Percentiles rank a stretch among this genome's conserved stretches.
Conservation (phyloP, 352 stramenopile species). For the Pythium monospermum region DNA sequence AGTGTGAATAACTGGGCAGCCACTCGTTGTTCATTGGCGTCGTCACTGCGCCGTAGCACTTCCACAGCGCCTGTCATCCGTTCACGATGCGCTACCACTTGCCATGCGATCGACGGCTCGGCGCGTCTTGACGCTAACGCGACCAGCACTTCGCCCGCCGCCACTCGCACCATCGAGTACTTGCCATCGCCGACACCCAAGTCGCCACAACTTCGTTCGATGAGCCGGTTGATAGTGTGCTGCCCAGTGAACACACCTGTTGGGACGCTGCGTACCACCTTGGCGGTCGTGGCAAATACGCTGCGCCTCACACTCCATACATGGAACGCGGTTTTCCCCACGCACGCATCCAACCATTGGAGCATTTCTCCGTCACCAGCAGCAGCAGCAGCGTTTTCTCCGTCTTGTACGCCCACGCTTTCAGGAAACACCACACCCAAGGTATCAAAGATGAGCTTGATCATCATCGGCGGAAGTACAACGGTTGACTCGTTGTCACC, state of each 20-base stretch:
- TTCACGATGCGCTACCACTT: slow-evolving; percentile 46
- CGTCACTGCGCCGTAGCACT: slow-evolving; percentile 41
- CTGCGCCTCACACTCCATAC: slow-evolving; percentile 67
- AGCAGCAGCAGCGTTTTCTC: too few species aligned
- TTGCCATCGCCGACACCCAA: slow-evolving; percentile 59
- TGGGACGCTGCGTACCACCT: slow-evolving; percentile 31
- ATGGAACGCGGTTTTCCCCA: slow-evolving; percentile 33
- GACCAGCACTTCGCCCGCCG: slow-evolving; percentile 41
- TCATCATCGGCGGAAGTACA: slow-evolving; percentile 46
- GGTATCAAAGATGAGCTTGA: slow-evolving; percentile 74
- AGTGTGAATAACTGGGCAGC: slow-evolving; percentile 45
- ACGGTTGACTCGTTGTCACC: not conserved
- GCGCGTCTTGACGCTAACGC: slow-evolving; percentile 34
- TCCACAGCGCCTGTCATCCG: slow-evolving; percentile 34
- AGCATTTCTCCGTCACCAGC: slow-evolving; percentile 24
- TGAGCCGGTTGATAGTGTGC: slow-evolving; percentile 27
- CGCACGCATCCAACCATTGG: slow-evolving; percentile 42
- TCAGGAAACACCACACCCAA: slow-evolving; percentile 27
- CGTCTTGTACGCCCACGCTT: not conserved
- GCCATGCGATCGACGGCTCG: slow-evolving; percentile 33
- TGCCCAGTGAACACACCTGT: slow-evolving; percentile 15
- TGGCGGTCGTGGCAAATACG: slow-evolving; percentile 37
- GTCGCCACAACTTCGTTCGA: slow-evolving; percentile 43
- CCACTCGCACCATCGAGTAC: slow-evolving; percentile 67
- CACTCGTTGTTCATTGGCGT: slow-evolving; percentile 58